Base-by-base conservation (phyloP, 768 basidiomycete genomes). In the Lentinula guzmanii region DNA sequence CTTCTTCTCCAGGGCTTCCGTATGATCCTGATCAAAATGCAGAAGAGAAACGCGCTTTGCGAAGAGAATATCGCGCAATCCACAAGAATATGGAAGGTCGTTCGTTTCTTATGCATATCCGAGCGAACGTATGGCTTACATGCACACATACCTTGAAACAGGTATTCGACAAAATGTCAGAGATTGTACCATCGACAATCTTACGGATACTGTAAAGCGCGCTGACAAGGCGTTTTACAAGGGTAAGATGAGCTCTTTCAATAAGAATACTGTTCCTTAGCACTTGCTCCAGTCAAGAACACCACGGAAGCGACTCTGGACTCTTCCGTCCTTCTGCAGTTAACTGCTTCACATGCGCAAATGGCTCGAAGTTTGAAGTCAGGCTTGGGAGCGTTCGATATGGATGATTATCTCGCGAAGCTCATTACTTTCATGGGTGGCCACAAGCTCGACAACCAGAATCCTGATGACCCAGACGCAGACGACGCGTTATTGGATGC, bases 301-400 rank as follows among this genome's bases (percentile, higher is more conserved):
- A 89, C 94, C 0, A 87, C 90, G 56, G 93, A 97, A 68, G 95
- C 96, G 3, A 88, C 91, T 0, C 82, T 98, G 10, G 97, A 98
- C 72, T 94, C 96, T 0, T 80, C 82, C 45, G 81, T 95, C 24
- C 82, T 98, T 3, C 21, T 60, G 3, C 48, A 52, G 31, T 73
- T 90, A 2, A 83, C 86, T 69, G 86, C 89, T 10, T 88, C 92
- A 3, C 88, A 85, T 62, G 88, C 91, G 1, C 86, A 88, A 66
- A 89, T 95, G 70, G 95, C 95, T n/a, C 90, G 92, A 34, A 86
- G 87, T 34, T 88, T 96, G 85, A 94, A 92, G 71, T 85, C 92
- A 0, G 93, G 91, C 58, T 84, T 85, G 0, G 90, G 91, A 59
- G 86, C 89, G 13, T 99, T 98, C 69, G 96, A 99, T 69, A 77